phyloP scores from a whole-genome alignment of 2,329 filamentous ascomycete genomes.

The Nigrospora oryzae region DNA sequence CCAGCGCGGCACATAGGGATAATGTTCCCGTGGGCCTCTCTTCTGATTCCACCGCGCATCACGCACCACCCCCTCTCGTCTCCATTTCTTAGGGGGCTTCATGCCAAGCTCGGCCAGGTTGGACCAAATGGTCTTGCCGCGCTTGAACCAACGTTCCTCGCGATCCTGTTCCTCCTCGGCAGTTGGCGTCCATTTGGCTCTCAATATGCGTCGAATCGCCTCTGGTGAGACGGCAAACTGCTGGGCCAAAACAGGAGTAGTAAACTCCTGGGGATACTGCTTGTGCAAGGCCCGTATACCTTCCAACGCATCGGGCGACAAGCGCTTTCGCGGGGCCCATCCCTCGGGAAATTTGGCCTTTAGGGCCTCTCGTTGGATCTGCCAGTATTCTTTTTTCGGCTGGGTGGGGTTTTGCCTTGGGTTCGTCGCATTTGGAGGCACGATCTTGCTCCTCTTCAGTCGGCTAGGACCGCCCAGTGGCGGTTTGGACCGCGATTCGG shows the following conservation, averaged over 20 bases:
- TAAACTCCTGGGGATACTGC: conserved; percentile 70
- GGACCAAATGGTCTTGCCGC: conserved; percentile 52
- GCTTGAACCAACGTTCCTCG: conserved; percentile 52
- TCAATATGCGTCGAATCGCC: conserved; percentile 78
- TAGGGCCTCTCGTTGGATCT: conserved; percentile 65
- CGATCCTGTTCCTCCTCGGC: conserved; percentile 47
- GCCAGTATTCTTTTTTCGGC: conserved; percentile 50
- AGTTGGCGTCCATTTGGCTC: conserved; percentile 62
- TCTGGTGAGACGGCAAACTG: conserved; percentile 85
- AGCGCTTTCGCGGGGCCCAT: conserved; percentile 76
- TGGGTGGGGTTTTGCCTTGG: not conserved
- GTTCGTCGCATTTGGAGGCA: conserved; percentile 8
- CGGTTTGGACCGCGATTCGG: conserved; percentile 4
- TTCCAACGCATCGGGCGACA: conserved; percentile 88
- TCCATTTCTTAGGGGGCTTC: conserved; percentile 55
- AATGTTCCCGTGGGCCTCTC: conserved; percentile 16
- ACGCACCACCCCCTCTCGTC: conserved; percentile 41
- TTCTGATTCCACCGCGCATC: conserved; percentile 32
- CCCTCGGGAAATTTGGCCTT: conserved; percentile 71
- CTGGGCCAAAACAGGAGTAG: conserved; percentile 61
- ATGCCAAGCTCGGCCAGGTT: conserved; percentile 50
- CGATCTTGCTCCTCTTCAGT: conserved; percentile 16
- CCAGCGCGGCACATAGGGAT: conserved; percentile 18
- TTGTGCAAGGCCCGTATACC: conserved; percentile 78
- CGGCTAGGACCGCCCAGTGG: conserved; percentile 7